phyloP scores from a whole-genome alignment of 371 early-diverging fungal genomes.

The Rhizopus microsporus region DNA sequence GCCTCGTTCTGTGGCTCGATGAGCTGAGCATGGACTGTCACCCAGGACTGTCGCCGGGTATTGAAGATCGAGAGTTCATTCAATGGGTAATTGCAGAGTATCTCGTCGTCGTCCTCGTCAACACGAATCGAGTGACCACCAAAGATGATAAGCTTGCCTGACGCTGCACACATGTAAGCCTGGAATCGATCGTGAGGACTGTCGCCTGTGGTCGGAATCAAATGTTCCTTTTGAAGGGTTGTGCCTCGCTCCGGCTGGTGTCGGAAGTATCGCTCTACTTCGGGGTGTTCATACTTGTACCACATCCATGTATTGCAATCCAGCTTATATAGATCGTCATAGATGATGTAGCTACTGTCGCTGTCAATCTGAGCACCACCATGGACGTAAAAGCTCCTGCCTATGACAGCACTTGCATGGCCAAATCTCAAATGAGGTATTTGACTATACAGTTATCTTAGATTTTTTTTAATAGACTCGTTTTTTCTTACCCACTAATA shows the following conservation, averaged over 20 bases:
- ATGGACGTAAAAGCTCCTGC: slow-evolving; percentile 39
- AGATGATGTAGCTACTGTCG: slow-evolving; percentile 28
- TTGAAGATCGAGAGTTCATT: slow-evolving; percentile 26
- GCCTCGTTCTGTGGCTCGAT: slow-evolving; percentile 11
- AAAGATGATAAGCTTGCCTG: slow-evolving; percentile 29
- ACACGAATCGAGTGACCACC: slow-evolving; percentile 37
- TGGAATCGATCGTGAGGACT: slow-evolving; percentile 36
- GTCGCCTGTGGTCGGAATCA: slow-evolving; percentile 28
- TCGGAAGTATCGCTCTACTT: slow-evolving; percentile 25
- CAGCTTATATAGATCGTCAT: slow-evolving; percentile 34
- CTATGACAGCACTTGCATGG: slow-evolving; percentile 40
- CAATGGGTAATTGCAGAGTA: slow-evolving; percentile 25
- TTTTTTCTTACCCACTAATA: slow-evolving; percentile 29
- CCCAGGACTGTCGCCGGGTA: slow-evolving; percentile 16
- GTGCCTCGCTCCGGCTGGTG: background rate
- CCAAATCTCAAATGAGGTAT: slow-evolving; percentile 28
- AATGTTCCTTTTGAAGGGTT: slow-evolving; percentile 5
- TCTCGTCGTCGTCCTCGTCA: slow-evolving; percentile 31
- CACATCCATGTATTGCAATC: slow-evolving; percentile 32
- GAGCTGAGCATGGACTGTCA: slow-evolving; percentile 1
- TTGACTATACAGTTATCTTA: slow-evolving; percentile 12
- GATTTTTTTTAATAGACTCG: background rate
- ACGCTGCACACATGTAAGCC: slow-evolving; percentile 22
- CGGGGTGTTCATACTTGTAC: slow-evolving; percentile 41
- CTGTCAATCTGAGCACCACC: slow-evolving; percentile 47